Evolutionary conservation across 176 grass and related monocot genomes (phyloP), one percentile per base, ranked within the genome.

Genomic region (Ampelocalamus luodianensis): DNA sequence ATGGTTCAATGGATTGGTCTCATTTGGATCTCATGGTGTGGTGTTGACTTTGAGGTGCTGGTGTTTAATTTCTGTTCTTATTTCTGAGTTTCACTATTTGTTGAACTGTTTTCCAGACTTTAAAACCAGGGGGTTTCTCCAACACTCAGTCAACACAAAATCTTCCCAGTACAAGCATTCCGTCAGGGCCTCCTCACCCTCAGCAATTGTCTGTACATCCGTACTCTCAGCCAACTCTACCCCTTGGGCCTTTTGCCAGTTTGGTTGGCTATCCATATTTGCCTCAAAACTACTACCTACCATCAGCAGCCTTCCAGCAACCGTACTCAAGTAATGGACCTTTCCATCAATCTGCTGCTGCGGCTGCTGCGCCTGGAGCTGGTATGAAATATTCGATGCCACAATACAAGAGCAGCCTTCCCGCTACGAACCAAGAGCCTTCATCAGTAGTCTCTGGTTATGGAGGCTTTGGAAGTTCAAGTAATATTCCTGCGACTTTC

Each of bases 261-360:
- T 88, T 99, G 77, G 93, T 99, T 77, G 90, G 96, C 70, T 99
- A 99, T 73, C 96, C 85, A 24, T 92, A 93, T 79, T 72, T 98
- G 58, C 96, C 89, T 64, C 96, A 90, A 65, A 96, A 87, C 90
- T 99, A 94, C 67, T 96, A 96, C 76, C 78, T 96, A 71, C 91
- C 96, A 6, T 90, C 96, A 60, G 72, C 91, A 54, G 82, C 91
- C 42, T 97, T 95, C 71, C 93, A 99, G 82, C 96, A 98, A 87
- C 72, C 93, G 12, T 96, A 92, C 78, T 74, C 96, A 40, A 86
- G 80, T 83, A 98, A 94, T 85, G 91, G 90, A 76, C 86, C 87
- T 64, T 94, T 96, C 88, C 91, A 94, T 65, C 96, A 94, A 87
- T 91, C 91, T 68, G 81, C 79, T 75, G 70, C 55, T 75, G 81